Evolutionary conservation across 1,284 basidiomycete species (phyloP), one percentile per base, ranked within the genome.

Genomic region (Megacollybia platyphylla): DNA sequence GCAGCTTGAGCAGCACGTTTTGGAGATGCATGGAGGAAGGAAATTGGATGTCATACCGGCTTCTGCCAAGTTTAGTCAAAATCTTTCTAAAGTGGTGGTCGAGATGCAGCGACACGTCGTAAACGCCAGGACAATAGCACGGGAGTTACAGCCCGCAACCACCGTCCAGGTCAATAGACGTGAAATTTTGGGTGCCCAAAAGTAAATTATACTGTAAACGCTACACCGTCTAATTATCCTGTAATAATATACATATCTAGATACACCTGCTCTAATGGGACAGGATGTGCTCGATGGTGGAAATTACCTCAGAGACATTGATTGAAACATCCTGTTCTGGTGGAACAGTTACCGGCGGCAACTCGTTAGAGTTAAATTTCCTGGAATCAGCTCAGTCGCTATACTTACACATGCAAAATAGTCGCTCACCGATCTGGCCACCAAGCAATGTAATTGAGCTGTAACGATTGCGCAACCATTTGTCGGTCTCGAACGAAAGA

Each of bases 61-160:
- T 18, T 90, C 87, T 29, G 90, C 80, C 15, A 91, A 89, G 64
- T 86, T 69, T 56, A 80, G 78, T 46, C 73, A 87, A 56, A 92
- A 92, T 49, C 52, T 92, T 55, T 65, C 64, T 40, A 73, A 67
- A 52, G 70, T 85, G 2, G 82, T 91, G 0, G 58, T 58, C 11
- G 54, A 79, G 35, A 74, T 92, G 67, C 68, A 75, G 37, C 57
- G 58, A 26, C 83, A 83, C 52, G 80, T 90, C 3, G 67, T 73
- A 51, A 68, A 73, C 43, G 81, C 81, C 40, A 57, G 57, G 41
- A 24, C 36, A 37, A 15, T 34, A 34, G 31, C 31, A 24, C 20
- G 5, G 5, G 20, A 5, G 4, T 5, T 24, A 24, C 20, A 1
- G 5, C 20, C 20, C 5, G 20, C 20, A 24, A 5, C 20, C 20